Conservation (phyloP, 768 basidiomycete species). For the Phanerochaete sordida region DNA sequence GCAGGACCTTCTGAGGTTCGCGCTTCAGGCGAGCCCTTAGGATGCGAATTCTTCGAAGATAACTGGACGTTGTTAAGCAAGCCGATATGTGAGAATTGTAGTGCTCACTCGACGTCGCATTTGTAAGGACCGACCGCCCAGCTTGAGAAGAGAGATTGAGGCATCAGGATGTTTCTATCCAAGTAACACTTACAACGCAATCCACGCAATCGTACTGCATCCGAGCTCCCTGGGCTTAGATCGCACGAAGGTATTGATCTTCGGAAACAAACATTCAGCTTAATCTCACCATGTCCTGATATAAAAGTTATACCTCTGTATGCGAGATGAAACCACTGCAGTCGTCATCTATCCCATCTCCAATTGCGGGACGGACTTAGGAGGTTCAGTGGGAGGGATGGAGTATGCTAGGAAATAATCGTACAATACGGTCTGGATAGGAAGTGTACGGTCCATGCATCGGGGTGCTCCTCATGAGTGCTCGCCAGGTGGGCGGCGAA, state of each 20-base stretch:
- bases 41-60: constrained; percentile 1
- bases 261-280: not conserved
- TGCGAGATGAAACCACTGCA: constrained; percentile 12
- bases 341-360: constrained; percentile 12
- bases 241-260: constrained; percentile 15
- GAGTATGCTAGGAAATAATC: not conserved
- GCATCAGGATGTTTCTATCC: too few species aligned
- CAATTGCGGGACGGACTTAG: constrained; percentile 11
- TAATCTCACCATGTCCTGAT: too few species aligned
- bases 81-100: too few species aligned
- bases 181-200: constrained; percentile 20
- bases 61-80: not conserved
- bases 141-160: too few species aligned
- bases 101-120: constrained; percentile 22
- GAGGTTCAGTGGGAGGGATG: not conserved
- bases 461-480: not conserved
- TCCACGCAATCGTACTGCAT: constrained; percentile 24
- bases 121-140: constrained; percentile 28
- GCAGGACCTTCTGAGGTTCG: not conserved
- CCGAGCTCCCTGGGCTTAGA: constrained; percentile 12
- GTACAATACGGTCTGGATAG: constrained; percentile 11
- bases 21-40: not conserved
- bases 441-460: constrained; percentile 13
- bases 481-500: constrained; percentile 13
- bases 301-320: constrained; percentile 1